Evolutionary conservation across 495 filamentous ascomycete species (phyloP).

Genomic region (Aspergillus homomorphus): DNA sequence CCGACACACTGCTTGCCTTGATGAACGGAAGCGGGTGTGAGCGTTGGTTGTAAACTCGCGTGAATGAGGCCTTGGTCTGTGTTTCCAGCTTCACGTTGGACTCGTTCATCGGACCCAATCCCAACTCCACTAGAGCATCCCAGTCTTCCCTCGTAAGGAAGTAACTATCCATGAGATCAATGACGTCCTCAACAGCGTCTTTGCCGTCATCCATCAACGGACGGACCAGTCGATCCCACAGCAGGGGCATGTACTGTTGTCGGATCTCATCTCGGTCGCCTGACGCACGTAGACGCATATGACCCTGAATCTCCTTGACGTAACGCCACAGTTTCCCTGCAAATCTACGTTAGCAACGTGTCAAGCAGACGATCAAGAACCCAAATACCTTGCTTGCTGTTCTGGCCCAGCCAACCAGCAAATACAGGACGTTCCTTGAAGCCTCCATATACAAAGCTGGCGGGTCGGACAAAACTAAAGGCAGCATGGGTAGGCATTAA

Average conservation of each 20-base stretch:
- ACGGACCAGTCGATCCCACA: conserved; percentile 81
- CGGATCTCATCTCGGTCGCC: conserved; percentile 94
- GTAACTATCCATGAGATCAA: conserved; percentile 94
- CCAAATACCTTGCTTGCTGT: conserved; percentile 72
- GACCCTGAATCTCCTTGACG: conserved; percentile 91
- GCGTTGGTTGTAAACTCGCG: conserved; percentile 79
- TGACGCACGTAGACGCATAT: conserved; percentile 88
- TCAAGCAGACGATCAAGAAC: neutral
- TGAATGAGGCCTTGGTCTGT: conserved; percentile 85
- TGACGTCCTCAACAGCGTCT: conserved; percentile 67
- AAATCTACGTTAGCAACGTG: conserved; percentile 14
- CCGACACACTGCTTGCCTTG: conserved; percentile 76
- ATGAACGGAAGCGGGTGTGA: conserved; percentile 94
- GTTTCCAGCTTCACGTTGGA: conserved; percentile 72
- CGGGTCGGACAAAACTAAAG: conserved; percentile 89
- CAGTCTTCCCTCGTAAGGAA: conserved; percentile 95
- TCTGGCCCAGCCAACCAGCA: conserved; percentile 89
- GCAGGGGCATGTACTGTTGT: conserved; percentile 84
- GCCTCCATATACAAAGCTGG: conserved; percentile 83
- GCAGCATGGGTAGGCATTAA: conserved; percentile 97
- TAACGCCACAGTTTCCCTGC: conserved; percentile 75
- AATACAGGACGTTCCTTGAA: conserved; percentile 63
- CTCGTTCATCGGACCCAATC: conserved; percentile 77
- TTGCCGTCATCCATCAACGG: conserved; percentile 69
- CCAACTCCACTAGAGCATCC: conserved; percentile 87